Evolutionary conservation across 805 yeast species (phyloP).

Genomic region (Pichia paraexigua): DNA sequence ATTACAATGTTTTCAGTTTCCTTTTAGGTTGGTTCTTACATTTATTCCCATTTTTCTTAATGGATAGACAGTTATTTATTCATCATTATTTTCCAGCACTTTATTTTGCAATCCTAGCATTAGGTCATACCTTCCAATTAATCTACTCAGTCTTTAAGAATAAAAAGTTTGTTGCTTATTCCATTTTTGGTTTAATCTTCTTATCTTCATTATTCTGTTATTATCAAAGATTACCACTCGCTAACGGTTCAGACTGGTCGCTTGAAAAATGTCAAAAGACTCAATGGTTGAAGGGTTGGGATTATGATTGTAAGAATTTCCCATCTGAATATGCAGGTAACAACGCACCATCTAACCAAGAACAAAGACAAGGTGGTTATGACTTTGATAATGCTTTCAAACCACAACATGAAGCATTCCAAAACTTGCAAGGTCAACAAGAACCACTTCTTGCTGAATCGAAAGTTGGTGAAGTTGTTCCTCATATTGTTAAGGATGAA

Average conservation of each 20-base stretch:
- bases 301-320: slow-evolving; percentile 70
- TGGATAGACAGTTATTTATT: slow-evolving; percentile 89
- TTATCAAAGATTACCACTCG: slow-evolving; percentile 58
- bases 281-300: slow-evolving; percentile 66
- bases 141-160: slow-evolving; percentile 25
- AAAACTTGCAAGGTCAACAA: neutral
- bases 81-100: slow-evolving; percentile 93
- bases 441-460: neutral
- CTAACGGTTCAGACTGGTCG: slow-evolving; percentile 80
- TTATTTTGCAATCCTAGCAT: slow-evolving; percentile 50
- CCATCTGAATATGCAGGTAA: slow-evolving; percentile 19
- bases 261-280: slow-evolving; percentile 53
- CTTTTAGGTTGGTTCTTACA: slow-evolving; percentile 66
- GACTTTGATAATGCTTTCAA: slow-evolving; percentile 16
- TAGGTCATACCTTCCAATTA: slow-evolving; percentile 29
- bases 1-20: slow-evolving; percentile 53
- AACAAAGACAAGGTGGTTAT: slow-evolving; percentile 8
- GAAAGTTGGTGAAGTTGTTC: neutral
- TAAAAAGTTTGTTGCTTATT: slow-evolving; percentile 38
- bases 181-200: slow-evolving; percentile 40
- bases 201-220: slow-evolving; percentile 46
- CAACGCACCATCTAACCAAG: slow-evolving; percentile 5
- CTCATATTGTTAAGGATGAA: slow-evolving; percentile 5
- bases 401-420: slow-evolving; percentile 2
- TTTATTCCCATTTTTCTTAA: slow-evolving; percentile 67